Base-by-base conservation (phyloP, 1,139 yeast genomes). In the Suhomyces terraborum region DNA sequence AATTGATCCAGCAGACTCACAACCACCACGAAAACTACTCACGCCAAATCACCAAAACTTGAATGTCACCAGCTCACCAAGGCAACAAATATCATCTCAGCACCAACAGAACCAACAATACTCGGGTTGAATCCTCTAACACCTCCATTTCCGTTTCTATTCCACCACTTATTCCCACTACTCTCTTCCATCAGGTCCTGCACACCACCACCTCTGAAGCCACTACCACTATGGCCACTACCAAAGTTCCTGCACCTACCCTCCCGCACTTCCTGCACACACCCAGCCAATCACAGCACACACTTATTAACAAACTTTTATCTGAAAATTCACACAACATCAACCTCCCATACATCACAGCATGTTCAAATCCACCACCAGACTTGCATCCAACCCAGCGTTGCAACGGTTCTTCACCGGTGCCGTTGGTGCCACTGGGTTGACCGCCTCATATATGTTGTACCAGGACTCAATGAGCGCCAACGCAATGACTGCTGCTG, bases 401-500 rank as follows among this genome's bases (percentile, higher is more conserved):
- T 65, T 78, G 54, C 80, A 77, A 59, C 82, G 75, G 60, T 62
- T 74, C 56, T 67, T 83, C 54, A 74, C 79, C 54, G 83, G 83
- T 56, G 78, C 85, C 54, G 82, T 80, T 53, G 85, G 85, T 49
- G 73, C 75, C 42, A 73, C 84, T 46, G 91, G 91, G 50, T 69
- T 83, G 53, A 75, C 84, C 48, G 86, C 89, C 40, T 82, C 88
- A 35, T 84, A 84, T 63, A 68, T 84, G 63, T 75, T 87, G 59
- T 88, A 86, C 70, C 82, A 85, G 58, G 93, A 84, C 65, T 75
- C 88, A 17, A 78, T 83, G 67, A 79, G 87, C 48, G 96, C 97
- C 48, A 82, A 80, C 60, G 98, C 99, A 60, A 88, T 91, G 96
- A 91, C 98, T 42, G 95, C 95, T 52, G 96, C 98, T 52, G 99